Evolutionary conservation across 75 land plant genomes (phyloP).

Genomic region (Sequoia sempervirens): DNA sequence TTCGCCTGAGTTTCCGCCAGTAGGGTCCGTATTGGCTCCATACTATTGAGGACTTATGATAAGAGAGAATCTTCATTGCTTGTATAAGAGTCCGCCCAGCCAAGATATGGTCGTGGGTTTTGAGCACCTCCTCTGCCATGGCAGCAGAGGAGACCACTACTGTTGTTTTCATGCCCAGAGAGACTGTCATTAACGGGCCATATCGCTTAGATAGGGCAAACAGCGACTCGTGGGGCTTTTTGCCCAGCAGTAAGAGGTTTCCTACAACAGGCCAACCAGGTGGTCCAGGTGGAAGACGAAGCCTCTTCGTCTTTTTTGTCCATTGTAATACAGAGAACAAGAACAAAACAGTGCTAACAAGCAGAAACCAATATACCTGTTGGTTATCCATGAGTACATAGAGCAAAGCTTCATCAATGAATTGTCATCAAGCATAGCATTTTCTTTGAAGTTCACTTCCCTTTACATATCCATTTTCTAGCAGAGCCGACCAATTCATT

Average conservation of each 20-base stretch:
- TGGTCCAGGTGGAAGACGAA: conserved; percentile 21
- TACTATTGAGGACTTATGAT: not conserved
- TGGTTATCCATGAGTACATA: not conserved
- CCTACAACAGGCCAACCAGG: conserved; percentile 17
- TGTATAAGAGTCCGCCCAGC: conserved; percentile 6
- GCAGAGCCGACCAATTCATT: too few relatives aligned
- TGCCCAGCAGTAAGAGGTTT: conserved; percentile 11
- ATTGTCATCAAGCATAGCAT: too few relatives aligned
- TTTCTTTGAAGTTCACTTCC: too few relatives aligned
- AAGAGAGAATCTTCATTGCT: not conserved
- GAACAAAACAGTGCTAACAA: not conserved
- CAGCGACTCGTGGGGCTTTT: conserved; percentile 12
- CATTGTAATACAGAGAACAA: not conserved
- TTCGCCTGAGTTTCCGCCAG: conserved; percentile 12
- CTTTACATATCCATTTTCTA: too few relatives aligned
- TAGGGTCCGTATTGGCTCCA: conserved; percentile 12
- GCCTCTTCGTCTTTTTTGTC: not conserved
- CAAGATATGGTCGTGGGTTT: conserved; percentile 14
- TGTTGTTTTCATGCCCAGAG: conserved; percentile 14
- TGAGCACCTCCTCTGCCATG: conserved; percentile 22
- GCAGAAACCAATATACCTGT: not conserved
- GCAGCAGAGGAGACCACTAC: conserved; percentile 26
- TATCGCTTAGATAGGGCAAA: conserved; percentile 11
- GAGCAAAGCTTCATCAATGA: too few relatives aligned
- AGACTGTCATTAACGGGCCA: conserved; percentile 23